phyloP scores from a whole-genome alignment of 768 basidiomycete species.

The Naematelia aurantialba region DNA sequence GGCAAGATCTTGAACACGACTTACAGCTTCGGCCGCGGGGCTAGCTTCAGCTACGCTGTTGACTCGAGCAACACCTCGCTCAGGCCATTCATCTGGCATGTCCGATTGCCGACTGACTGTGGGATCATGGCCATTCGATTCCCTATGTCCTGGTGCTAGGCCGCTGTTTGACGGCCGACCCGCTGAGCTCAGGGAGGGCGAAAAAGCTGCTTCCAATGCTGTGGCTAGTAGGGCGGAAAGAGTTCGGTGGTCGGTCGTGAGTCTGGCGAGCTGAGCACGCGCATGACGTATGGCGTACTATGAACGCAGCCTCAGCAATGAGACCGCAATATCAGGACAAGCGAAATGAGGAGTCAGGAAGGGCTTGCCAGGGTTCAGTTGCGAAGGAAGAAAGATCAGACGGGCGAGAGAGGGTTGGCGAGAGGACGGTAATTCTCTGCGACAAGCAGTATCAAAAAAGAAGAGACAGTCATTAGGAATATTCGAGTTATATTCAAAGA shows the following conservation, averaged over 20 bases:
- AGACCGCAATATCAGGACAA: background rate
- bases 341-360: background rate
- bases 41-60: slow-evolving; percentile 74
- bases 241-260: slow-evolving; percentile 70
- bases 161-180: slow-evolving; percentile 43
- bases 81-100: slow-evolving; percentile 10
- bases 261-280: slow-evolving; percentile 70
- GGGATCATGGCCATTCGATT: slow-evolving; percentile 39
- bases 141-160: slow-evolving; percentile 18
- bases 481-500: background rate
- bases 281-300: slow-evolving; percentile 47
- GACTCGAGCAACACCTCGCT: slow-evolving; percentile 65
- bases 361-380: background rate
- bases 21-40: slow-evolving; percentile 77
- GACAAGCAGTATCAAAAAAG: too few species aligned
- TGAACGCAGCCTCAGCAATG: slow-evolving; percentile 3
- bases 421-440: too few species aligned
- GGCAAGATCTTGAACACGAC: slow-evolving; percentile 38
- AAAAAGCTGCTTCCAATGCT: slow-evolving; percentile 67
- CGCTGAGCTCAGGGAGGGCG: background rate
- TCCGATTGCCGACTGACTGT: slow-evolving; percentile 8
- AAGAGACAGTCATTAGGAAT: background rate
- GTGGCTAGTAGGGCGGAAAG: slow-evolving; percentile 66
- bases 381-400: background rate
- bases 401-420: too few species aligned